Evolutionary conservation across 768 basidiomycete species (phyloP), one percentile per base, ranked within the genome.

Genomic region (Russula foetens): DNA sequence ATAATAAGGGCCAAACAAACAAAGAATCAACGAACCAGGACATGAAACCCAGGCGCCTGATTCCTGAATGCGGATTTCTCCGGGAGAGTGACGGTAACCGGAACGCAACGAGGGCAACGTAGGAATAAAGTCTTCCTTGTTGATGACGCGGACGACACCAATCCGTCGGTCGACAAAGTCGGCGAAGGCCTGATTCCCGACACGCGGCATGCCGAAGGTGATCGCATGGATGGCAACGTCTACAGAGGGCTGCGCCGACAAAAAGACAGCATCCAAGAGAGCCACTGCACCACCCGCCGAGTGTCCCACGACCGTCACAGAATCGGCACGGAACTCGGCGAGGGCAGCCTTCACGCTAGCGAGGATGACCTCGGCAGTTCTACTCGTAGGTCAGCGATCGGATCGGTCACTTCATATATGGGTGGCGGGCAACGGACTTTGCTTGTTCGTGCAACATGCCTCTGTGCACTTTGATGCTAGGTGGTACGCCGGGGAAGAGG

Each of bases 131-230:
- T 68, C 67, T 23, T 56, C 23, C 26, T 41, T 58, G 62, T 67
- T 67, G 23, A 44, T 67, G 52, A 68, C 51, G 56, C 58, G 67
- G 19, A 41, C 39, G 15, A 41, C 39, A 19, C 12, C 4, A 19
- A 41, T 41, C 17, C 3, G 5, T 17, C 19, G 3, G 17, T 41
- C 17, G 19, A 41, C 39, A 41, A 41, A 15, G 39, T 60, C 43
- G 21, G 76, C 82, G 63, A 77, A 84, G 17, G 72, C 77, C 2
- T 70, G 52, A 65, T 80, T 81, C 6, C 81, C 81, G 21, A 83
- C 80, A 35, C 81, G 76, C 9, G 81, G 81, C 38, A 76, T 77
- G 3, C 79, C 79, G 63, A 74, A 82, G 0, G 79, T 79, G 44
- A 80, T 71, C 4, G 75, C 39, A 41, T 19, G 15, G 2, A 41